phyloP scores from a whole-genome alignment of 768 basidiomycete genomes.

The Collybiopsis luxurians region DNA sequence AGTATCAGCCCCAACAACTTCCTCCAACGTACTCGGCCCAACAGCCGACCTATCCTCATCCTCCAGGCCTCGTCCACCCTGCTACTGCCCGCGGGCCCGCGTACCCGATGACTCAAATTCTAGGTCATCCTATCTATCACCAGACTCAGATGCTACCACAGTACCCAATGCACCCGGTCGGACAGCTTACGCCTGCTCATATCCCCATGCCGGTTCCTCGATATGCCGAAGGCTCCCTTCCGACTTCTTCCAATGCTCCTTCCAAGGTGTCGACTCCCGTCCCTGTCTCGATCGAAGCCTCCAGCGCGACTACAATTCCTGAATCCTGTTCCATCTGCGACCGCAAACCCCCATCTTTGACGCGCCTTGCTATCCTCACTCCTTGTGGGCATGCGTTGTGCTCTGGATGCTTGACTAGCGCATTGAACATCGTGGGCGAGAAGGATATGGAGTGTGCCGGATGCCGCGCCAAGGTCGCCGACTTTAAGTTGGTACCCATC shows the following conservation, averaged over 20 bases:
- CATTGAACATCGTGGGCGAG: slow-evolving; percentile 86
- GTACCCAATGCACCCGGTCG: slow-evolving; percentile 28
- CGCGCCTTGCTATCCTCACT: slow-evolving; percentile 60
- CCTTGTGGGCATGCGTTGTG: slow-evolving; percentile 80
- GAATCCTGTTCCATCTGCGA: slow-evolving; percentile 62
- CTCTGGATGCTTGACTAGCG: slow-evolving; percentile 79
- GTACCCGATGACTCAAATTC: neutral
- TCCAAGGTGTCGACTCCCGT: slow-evolving; percentile 9
- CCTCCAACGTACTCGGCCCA: neutral
- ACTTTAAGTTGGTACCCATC: slow-evolving; percentile 54
- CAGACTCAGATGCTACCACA: slow-evolving; percentile 22
- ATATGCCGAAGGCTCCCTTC: neutral
- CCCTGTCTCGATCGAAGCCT: neutral
- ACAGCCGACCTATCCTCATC: slow-evolving; percentile 14
- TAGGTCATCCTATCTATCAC: neutral
- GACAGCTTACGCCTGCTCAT: slow-evolving; percentile 12
- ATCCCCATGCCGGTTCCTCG: slow-evolving; percentile 14
- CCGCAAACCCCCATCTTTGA: slow-evolving; percentile 30
- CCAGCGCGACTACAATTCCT: slow-evolving; percentile 6
- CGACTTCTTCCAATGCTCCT: slow-evolving; percentile 19
- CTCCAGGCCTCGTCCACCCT: slow-evolving; percentile 9
- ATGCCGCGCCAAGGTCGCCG: slow-evolving; percentile 65
- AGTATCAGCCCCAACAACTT: slow-evolving; percentile 18
- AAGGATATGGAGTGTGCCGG: slow-evolving; percentile 86
- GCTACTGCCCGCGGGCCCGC: slow-evolving; percentile 3